phyloP scores from a whole-genome alignment of 768 basidiomycete genomes.

The Auricularia auricula-judae region DNA sequence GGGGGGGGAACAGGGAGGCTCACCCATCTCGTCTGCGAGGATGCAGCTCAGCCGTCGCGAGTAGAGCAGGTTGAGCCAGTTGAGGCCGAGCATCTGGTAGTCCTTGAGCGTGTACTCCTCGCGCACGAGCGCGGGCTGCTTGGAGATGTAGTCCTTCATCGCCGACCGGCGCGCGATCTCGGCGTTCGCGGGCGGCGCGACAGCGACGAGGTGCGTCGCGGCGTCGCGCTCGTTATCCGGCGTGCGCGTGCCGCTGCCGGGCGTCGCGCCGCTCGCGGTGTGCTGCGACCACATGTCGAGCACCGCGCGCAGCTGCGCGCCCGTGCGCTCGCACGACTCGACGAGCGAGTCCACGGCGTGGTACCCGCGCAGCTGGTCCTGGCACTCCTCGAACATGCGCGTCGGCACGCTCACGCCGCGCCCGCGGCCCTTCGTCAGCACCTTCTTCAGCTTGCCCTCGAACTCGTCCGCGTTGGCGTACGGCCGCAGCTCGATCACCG shows the following conservation, averaged over 20 bases:
- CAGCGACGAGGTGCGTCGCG: slow-evolving; percentile 17
- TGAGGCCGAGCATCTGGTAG: slow-evolving; percentile 94
- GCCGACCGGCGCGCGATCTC: slow-evolving; percentile 22
- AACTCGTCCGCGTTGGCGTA: slow-evolving; percentile 71
- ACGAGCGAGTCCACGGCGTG: slow-evolving; percentile 82
- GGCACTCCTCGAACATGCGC: slow-evolving; percentile 84
- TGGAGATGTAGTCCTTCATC: slow-evolving; percentile 56
- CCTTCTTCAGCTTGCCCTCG: slow-evolving; percentile 71
- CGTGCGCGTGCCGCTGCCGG: slow-evolving; percentile 32
- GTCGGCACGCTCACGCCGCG: slow-evolving; percentile 44
- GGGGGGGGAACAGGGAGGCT: slow-evolving; percentile 18
- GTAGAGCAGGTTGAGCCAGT: slow-evolving; percentile 90
- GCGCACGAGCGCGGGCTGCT: slow-evolving; percentile 61
- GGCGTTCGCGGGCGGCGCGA: slow-evolving; percentile 21
- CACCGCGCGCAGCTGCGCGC: slow-evolving; percentile 55
- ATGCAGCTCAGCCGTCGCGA: slow-evolving; percentile 79
- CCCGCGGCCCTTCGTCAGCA: slow-evolving; percentile 48
- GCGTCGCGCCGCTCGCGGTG: slow-evolving; percentile 18
- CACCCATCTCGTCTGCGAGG: slow-evolving; percentile 98
- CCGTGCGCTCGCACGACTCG: slow-evolving; percentile 80
- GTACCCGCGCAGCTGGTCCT: slow-evolving; percentile 74
- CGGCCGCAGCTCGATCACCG: slow-evolving; percentile 69
- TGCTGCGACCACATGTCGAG: slow-evolving; percentile 64
- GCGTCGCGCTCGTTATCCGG: slow-evolving; percentile 24
- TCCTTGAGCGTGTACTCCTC: slow-evolving; percentile 77